Evolutionary conservation across 2,329 filamentous ascomycete genomes (phyloP), one percentile per base, ranked within the genome.

Genomic region (Sporothrix dimorphospora): DNA sequence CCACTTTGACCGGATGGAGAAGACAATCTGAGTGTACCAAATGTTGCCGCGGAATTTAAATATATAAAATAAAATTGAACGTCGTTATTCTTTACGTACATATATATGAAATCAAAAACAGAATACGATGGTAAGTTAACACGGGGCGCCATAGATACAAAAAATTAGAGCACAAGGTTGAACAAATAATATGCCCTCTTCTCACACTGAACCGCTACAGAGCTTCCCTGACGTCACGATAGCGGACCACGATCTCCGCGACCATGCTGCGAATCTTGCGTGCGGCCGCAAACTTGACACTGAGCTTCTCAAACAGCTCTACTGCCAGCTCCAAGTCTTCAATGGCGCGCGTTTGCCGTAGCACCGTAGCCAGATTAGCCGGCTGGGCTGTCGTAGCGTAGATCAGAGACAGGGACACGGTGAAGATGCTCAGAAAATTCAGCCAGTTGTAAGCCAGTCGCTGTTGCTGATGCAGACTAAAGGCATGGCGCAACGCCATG

Each of bases 391-490:
- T 84, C 1, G 80, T 81, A 0, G 83, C 80, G 72, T 85, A 85
- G 42, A 84, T 80, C 4, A 84, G 78, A 1, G 82, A 82, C 3
- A 85, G 75, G 0, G 81, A 80, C 1, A 80, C 78, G 1, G 81
- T 85, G 73, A 84, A 85, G 1, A 85, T 72, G 1, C 78, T 75
- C 1, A 84, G 78, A 6, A 84, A 75, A 47, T 82, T 82, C 4
- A 83, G 74, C 81, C 81, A 84, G 73, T 83, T 83, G 73, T 81
- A 82, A 0, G 81, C 80, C 45, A 84, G 80, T 9, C 82, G 78
- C 9, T 78, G 78, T 71, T 85, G 80, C 53, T 79, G 79, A 66
- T 81, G 78, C 78, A 81, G 79, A 67, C 75, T 81, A 51, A 77
- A 78, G 9, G 81, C 83, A 68, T 83, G 81, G 0, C 82, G 80